phyloP scores from a whole-genome alignment of 2,329 filamentous ascomycete species.

The Sarocladium oryzae region DNA sequence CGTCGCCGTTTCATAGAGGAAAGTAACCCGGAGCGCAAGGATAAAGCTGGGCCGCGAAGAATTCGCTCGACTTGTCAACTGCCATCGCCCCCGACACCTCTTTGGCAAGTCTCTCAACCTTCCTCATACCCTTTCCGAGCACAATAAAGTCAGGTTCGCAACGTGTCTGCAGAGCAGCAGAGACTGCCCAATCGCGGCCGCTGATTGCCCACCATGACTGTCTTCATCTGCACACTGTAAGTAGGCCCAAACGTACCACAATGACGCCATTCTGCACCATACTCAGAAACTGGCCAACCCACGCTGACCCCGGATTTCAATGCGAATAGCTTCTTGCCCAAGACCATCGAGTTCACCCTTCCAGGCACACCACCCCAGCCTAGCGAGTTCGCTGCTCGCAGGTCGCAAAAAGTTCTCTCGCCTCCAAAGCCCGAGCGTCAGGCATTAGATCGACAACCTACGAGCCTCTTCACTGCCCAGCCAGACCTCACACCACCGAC shows the following conservation, averaged over 20 bases:
- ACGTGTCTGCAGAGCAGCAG: background rate
- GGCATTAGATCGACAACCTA: constrained; percentile 26
- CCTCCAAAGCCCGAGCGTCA: constrained; percentile 12
- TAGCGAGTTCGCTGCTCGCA: constrained; percentile 15
- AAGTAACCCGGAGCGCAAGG: background rate
- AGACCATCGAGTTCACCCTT: constrained; percentile 82
- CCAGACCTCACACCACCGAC: constrained; percentile 48
- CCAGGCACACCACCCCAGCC: constrained; percentile 38
- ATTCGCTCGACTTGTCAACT: background rate
- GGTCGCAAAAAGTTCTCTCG: constrained; percentile 21
- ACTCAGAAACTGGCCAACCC: background rate
- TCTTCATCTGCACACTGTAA: constrained; percentile 35
- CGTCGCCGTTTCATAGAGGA: background rate
- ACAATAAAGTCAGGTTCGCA: background rate
- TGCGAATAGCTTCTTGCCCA: constrained; percentile 69
- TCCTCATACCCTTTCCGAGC: background rate
- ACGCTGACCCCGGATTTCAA: background rate
- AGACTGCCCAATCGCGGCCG: background rate
- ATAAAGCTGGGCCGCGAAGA: background rate
- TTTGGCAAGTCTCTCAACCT: background rate
- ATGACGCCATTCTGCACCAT: background rate
- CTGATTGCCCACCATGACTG: constrained; percentile 28
- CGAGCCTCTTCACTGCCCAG: constrained; percentile 46
- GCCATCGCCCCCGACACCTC: background rate
- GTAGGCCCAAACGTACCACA: constrained; percentile 12